A percentile compares a stretch with the other conserved stretches of the same genome.
phyloP scores from a whole-genome alignment of 352 stramenopile genomes.

The Thraustochytrium striatum region DNA sequence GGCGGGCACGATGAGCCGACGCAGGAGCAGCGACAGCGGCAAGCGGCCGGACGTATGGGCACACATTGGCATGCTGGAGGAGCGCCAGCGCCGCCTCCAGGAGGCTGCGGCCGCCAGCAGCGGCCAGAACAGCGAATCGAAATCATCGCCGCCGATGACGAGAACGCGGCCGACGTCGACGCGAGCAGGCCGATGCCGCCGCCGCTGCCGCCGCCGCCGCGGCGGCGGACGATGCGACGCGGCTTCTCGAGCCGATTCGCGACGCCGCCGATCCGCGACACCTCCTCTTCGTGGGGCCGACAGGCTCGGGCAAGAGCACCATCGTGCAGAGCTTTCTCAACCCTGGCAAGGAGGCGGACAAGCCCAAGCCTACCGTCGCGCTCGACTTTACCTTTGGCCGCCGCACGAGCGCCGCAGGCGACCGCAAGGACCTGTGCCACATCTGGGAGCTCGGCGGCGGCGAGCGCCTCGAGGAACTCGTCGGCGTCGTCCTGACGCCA shows the following conservation, averaged over 20 bases:
- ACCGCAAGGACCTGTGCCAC: conserved; percentile 72
- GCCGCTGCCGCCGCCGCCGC: neutral
- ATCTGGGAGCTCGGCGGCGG: conserved; percentile 83
- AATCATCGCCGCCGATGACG: neutral
- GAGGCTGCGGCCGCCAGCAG: neutral
- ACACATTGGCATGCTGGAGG: neutral
- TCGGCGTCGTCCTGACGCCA: conserved; percentile 70
- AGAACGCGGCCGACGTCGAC: neutral
- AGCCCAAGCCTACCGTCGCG: conserved; percentile 81
- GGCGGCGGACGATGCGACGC: neutral
- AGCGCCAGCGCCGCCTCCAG: neutral
- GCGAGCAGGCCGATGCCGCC: neutral
- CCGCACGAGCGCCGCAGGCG: conserved; percentile 53
- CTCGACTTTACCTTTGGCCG: conserved; percentile 83
- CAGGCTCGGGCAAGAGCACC: neutral
- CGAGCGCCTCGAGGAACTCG: conserved; percentile 71
- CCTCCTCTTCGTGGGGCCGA: conserved; percentile 16
- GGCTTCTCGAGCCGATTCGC: neutral
- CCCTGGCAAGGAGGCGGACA: conserved; percentile 58
- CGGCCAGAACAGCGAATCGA: neutral
- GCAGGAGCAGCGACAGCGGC: neutral
- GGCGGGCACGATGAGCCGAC: too few relatives aligned
- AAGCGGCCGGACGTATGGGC: conserved; percentile 6
- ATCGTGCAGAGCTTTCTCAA: conserved; percentile 48
- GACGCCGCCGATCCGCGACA: neutral